phyloP scores from a whole-genome alignment of 495 filamentous ascomycete genomes.

The Daldinia bambusicola region DNA sequence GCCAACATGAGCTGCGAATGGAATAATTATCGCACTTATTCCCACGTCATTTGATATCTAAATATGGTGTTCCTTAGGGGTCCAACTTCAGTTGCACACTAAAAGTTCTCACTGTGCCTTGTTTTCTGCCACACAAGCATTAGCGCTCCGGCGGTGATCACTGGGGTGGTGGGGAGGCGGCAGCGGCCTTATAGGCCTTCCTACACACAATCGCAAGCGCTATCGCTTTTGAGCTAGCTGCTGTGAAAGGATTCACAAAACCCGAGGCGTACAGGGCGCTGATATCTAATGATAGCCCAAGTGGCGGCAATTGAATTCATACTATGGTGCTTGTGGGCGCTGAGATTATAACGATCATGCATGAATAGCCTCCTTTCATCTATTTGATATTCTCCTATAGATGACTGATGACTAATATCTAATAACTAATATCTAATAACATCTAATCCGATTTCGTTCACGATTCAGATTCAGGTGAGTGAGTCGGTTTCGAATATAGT shows the following conservation, averaged over 20 bases:
- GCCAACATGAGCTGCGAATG: conserved; percentile 24
- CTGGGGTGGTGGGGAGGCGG: conserved; percentile 24
- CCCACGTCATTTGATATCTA: not conserved
- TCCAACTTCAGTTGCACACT: conserved; percentile 2
- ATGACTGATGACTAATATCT: not conserved
- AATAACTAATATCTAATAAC: not conserved
- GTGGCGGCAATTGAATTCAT: conserved; percentile 21
- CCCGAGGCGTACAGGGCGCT: conserved; percentile 25
- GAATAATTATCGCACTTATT: conserved; percentile 11
- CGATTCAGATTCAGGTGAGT: conserved; percentile 4
- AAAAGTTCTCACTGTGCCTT: conserved; percentile 13
- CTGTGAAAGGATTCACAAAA: conserved; percentile 35
- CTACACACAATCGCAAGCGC: conserved; percentile 11
- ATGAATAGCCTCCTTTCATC: conserved; percentile 14
- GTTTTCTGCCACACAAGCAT: conserved; percentile 20
- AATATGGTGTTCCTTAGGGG: not conserved
- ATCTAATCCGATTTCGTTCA: not conserved
- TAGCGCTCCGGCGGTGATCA: conserved; percentile 17
- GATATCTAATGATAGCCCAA: conserved; percentile 4
- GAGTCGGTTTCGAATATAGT: not conserved
- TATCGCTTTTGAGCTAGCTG: conserved; percentile 34
- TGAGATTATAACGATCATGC: conserved; percentile 7
- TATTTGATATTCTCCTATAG: conserved; percentile 5
- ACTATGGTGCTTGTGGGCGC: not conserved
- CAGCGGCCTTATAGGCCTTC: conserved; percentile 16